Evolutionary conservation across 148 eudicot species (phyloP), one percentile per base, ranked within the genome.

Genomic region (Suaeda aralocaspica): DNA sequence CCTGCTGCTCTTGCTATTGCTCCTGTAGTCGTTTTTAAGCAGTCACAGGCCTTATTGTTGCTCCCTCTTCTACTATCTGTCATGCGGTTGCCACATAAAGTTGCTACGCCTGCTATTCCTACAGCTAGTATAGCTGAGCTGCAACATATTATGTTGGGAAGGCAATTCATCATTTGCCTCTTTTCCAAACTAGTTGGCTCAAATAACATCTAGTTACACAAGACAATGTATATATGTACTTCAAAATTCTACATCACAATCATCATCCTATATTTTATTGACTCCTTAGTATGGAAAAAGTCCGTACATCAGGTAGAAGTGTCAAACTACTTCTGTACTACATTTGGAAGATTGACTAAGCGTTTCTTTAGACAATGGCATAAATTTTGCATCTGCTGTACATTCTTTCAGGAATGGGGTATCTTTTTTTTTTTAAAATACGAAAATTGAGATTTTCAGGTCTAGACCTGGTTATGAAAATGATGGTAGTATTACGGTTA

Each of bases 1-100:
- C 74, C 74, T 62, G 68, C 46, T 49, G 60, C 74, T 72, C 74
- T 71, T 15, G 74, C 74, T 61, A 72, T 62, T 18, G 74, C 74
- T 5, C 33, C 42, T 14, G 49, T 46, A 61, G 59, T 22, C 26
- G 18, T 18, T 48, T 49, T 46, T 10, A 71, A 60, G 36, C 65
- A 61, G 9, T 71, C 31, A 1, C 50, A n/a, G 5, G 11, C 33
- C 24, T 44, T 45, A 45, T 30, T 19, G 15, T 36, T 31, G 39
- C 25, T 41, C 18, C 9, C n/a, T 34, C 72, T 62, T 46, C 55
- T 66, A 15, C 57, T 24, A 48, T n/a, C 69, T 19, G 19, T 51
- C 59, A 3, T 46, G 29, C n/a, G 67, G 53, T 53, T 72, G 68
- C 74, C 33, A 26, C 74, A 71, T 25, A 72, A 18, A 22, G 67